Conservation (phyloP, 2,329 filamentous ascomycete species). For the Cercospora beticola region DNA sequence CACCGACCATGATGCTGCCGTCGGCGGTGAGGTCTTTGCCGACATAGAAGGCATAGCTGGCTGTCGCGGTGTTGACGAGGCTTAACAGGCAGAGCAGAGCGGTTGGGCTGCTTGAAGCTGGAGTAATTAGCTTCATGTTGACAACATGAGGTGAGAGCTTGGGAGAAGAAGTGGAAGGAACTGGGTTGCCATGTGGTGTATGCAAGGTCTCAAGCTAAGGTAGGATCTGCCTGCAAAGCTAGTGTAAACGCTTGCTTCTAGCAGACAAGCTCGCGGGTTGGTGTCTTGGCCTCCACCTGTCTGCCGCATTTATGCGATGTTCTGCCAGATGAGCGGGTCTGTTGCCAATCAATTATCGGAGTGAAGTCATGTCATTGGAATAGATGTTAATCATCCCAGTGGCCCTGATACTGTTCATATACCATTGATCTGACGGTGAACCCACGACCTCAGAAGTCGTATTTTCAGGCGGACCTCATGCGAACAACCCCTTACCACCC, state of each 20-base stretch:
- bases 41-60: constrained; percentile 53
- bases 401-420: background rate
- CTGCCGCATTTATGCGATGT: background rate
- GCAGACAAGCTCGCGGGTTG: background rate
- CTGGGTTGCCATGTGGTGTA: background rate
- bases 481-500: too few relatives aligned
- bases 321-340: background rate
- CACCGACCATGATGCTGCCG: constrained; percentile 47
- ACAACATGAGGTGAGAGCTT: background rate
- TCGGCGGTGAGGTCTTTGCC: constrained; percentile 48
- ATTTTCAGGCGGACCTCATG: background rate
- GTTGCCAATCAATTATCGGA: background rate
- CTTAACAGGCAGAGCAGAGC: background rate
- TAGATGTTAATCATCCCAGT: background rate
- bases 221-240: background rate
- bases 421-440: background rate
- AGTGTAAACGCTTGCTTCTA: background rate
- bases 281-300: background rate
- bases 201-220: background rate
- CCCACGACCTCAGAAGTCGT: background rate
- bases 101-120: background rate
- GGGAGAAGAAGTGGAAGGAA: background rate
- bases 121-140: background rate
- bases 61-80: constrained; percentile 17
- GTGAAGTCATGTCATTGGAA: background rate